Base-by-base conservation (phyloP, 1,284 basidiomycete species). In the Apiotrichum gamsii region DNA sequence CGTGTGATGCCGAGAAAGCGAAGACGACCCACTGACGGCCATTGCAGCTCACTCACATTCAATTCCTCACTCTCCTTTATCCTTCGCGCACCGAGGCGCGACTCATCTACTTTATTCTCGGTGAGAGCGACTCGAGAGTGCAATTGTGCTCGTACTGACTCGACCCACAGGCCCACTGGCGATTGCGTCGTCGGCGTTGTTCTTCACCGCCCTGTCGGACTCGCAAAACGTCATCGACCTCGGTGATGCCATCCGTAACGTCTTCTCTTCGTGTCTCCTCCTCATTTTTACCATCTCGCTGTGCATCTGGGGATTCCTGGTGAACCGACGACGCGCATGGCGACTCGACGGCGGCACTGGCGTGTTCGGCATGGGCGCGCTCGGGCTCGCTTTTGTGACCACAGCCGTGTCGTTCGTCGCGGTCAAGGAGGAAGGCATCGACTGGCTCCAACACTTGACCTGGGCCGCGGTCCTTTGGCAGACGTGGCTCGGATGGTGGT, bases 61-160 rank as follows among this genome's bases (percentile, higher is more conserved):
- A 98, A 69, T 97, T 97, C 72, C 77, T 99, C 47, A 95, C 94
- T 3, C 80, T 98, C 5, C 79, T 99, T 16, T 99, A 90, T 67
- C 94, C 94, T 1, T 97, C 95, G 5, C 76, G 80, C n/a, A 80
- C 94, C 30, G 95, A 98, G 73, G 84, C 82, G 4, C 78, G 85
- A 19, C 80, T 99, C 40, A 94, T 99, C 50, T 84, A 91, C 61
- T 77, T 82, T 55, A 78, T 95, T 30, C 81, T 97, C 11, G 89
- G 87, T 78, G 60, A 55, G 70, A 58, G 54, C 11, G 8, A 11
- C 6, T n/a, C 14, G 9, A n/a, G 0, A 30, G 5, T n/a, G 28
- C 18, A 3, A 11, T 24, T 10, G 30, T 4, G 16, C 19, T 5
- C 24, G 14, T 1, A 21, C 32, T 34, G 35, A 11, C 25, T 28